Evolutionary conservation across 108 stramenopile species (phyloP).

Genomic region (Nitzschia palea): DNA sequence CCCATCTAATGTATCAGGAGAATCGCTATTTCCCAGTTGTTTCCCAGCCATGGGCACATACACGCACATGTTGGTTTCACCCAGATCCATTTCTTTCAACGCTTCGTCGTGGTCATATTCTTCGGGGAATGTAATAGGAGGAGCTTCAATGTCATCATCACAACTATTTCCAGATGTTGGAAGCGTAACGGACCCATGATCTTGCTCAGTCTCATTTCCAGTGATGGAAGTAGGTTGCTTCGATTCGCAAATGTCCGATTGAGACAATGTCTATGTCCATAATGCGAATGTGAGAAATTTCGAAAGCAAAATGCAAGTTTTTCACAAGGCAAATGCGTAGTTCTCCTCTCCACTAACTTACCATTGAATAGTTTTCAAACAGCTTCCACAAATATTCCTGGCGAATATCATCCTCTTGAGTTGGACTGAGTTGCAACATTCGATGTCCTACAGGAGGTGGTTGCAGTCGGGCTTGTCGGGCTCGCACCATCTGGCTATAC

Average conservation of each 20-base stretch:
- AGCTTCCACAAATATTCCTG: constrained; percentile 19
- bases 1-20: too few relatives aligned
- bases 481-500: not conserved
- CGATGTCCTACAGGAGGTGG: not conserved
- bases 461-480: not conserved
- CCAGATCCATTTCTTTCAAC: constrained; percentile 2
- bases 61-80: constrained; percentile 5
- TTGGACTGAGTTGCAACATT: constrained; percentile 2
- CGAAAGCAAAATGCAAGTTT: too few relatives aligned
- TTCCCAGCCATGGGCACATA: constrained; percentile 26
- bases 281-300: too few relatives aligned
- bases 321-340: too few relatives aligned
- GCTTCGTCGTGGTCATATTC: constrained; percentile 7
- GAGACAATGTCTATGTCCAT: too few relatives aligned
- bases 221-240: too few relatives aligned
- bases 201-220: too few relatives aligned
- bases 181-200: too few relatives aligned
- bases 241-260: too few relatives aligned
- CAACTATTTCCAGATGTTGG: too few relatives aligned
- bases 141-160: constrained; percentile 5
- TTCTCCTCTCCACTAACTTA: constrained; percentile 18
- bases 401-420: constrained; percentile 45
- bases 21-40: not conserved
- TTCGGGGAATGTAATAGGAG: not conserved
- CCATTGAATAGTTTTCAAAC: constrained; percentile 29